These are phyloP conservation scores for Fusarium odoratissimum DNA, from an alignment of 2,329 filamentous ascomycete genomes.

Conservation along the genomic window DNA sequence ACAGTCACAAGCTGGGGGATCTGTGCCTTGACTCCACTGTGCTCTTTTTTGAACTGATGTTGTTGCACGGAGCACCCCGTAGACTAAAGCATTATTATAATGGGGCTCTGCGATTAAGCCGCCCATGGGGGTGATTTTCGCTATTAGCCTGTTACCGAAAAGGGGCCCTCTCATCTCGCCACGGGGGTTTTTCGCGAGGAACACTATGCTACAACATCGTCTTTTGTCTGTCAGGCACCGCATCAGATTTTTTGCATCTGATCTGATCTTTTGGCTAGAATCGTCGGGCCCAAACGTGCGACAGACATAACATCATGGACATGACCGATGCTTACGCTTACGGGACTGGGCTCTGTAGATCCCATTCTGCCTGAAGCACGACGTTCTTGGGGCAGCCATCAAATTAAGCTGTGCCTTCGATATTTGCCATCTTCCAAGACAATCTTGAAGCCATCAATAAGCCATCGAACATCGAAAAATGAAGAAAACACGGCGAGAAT, in stretches of 20 bases:
- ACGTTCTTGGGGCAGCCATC: background rate
- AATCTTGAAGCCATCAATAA: background rate
- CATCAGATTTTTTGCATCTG: background rate
- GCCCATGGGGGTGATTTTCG: slow-evolving; percentile 6
- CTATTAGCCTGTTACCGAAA: slow-evolving; percentile 19
- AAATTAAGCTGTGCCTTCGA: background rate
- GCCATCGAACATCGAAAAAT: background rate
- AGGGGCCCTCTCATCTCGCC: slow-evolving; percentile 16
- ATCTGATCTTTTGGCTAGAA: slow-evolving; percentile 11
- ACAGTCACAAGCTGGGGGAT: slow-evolving; percentile 23
- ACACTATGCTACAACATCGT: slow-evolving; percentile 5
- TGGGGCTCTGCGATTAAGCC: slow-evolving; percentile 14
- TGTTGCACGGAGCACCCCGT: slow-evolving; percentile 16
- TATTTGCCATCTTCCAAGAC: background rate
- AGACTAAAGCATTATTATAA: background rate
- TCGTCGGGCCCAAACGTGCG: no score
- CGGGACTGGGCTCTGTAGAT: background rate
- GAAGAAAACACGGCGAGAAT: background rate
- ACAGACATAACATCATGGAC: background rate
- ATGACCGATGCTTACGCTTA: background rate
- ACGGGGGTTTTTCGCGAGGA: slow-evolving; percentile 6
- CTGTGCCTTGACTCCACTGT: background rate
- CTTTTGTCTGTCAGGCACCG: background rate
- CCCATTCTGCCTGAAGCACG: background rate
- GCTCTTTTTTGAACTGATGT: background rate